phyloP scores from a whole-genome alignment of 2,329 filamentous ascomycete genomes.

The Fusarium domesticum region DNA sequence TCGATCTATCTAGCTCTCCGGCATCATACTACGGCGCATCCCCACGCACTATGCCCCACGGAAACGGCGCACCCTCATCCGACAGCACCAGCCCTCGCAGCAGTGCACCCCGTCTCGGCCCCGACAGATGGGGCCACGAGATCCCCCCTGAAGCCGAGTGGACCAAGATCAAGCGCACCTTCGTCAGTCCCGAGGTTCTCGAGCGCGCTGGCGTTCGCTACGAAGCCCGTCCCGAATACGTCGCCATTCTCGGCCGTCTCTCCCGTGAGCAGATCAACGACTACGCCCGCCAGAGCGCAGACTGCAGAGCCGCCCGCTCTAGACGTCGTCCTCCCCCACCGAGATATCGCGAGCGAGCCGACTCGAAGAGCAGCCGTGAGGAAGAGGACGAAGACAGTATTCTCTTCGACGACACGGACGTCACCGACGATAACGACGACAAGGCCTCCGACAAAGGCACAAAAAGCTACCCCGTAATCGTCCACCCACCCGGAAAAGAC shows the following conservation, averaged over 20 bases:
- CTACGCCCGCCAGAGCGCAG: constrained; percentile 48
- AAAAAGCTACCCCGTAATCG: constrained; percentile 38
- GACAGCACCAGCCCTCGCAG: constrained; percentile 35
- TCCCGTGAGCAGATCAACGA: constrained; percentile 50
- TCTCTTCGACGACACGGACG: constrained; percentile 32
- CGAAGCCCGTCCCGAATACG: constrained; percentile 58
- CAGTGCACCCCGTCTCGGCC: constrained; percentile 43
- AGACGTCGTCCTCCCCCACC: constrained; percentile 5
- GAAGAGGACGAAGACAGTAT: constrained; percentile 33
- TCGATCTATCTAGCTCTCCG: constrained; percentile 36
- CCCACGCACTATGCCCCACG: constrained; percentile 38
- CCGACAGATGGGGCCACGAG: constrained; percentile 54
- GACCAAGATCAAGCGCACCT: constrained; percentile 55
- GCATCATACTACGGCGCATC: constrained; percentile 34
- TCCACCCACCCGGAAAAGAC: constrained; percentile 34
- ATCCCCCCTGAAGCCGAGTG: constrained; percentile 57
- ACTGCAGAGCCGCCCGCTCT: constrained; percentile 43
- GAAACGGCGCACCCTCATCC: constrained; percentile 29
- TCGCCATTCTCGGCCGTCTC: constrained; percentile 58
- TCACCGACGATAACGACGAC: constrained; percentile 35
- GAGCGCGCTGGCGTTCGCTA: constrained; percentile 55
- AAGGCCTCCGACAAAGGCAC: constrained; percentile 30
- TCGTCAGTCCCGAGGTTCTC: constrained; percentile 58
- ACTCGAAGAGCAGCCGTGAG: constrained; percentile 36
- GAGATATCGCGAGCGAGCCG: constrained; percentile 23